Base-by-base conservation (phyloP, 2,329 filamentous ascomycete genomes). In the Cryphonectria naterciae region DNA sequence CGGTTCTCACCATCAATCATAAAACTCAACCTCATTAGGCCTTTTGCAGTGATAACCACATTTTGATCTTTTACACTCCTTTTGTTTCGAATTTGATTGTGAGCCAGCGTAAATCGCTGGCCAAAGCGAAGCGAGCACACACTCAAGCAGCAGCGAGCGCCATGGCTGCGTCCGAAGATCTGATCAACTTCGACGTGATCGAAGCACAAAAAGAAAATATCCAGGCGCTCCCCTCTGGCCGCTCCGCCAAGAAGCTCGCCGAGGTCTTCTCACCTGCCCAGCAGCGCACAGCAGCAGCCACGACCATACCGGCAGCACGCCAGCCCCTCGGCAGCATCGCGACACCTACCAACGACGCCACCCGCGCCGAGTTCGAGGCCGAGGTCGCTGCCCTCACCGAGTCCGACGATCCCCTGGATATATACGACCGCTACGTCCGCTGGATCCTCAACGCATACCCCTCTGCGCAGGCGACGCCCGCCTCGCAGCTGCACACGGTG, bases 151-250 rank as follows among this genome's bases (percentile, higher is more conserved):
- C 32, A 32, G 32, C 32, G 32, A 32, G 32, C 75, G 83, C 77
- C 77, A 89, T 89, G 83, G 83, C 84, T 74, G 75, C 76, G 52
- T 80, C 83, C 73, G 81, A 82, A 72, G 88, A 91, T 75, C 81
- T 89, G 54, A 89, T 91, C 78, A 84, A 90, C 83, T 98, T 99
- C 83, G 93, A 97, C 77, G 88, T 98, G 74, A 98, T 99, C 82
- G 96, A 99, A 83, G 89, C 89, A 63, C 95, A 98, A 77, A 99
- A 99, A 83, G 96, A 99, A 83, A 99, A 99, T 82, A 98, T 99
- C 70, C 95, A 98, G 81, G 91, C 94, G 32, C 87, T 99, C 17
- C 95, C 95, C 22, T 92, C 93, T 73, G 96, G 88, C 32, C 85
- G 96, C 74, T 98, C 95, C 56, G 96, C 95, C 62, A 93, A 91